Evolutionary conservation across 306 rosid genomes (phyloP), one percentile per base, ranked within the genome.

Genomic region (Hippophae rhamnoides): DNA sequence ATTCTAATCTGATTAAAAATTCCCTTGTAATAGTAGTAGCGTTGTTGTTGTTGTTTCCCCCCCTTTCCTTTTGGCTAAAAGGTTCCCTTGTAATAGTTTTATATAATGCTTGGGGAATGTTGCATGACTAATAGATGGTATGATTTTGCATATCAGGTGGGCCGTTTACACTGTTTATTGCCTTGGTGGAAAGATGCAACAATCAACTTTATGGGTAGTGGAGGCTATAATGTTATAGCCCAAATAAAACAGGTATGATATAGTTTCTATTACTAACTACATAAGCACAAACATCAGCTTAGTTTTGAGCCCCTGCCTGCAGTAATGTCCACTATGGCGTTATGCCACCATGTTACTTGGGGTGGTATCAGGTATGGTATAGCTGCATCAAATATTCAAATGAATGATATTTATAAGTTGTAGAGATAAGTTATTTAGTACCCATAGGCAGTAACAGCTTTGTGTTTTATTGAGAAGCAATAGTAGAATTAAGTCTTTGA

Each of bases 151-250:
- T 18, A 53, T 60, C 18, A 81, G 87, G 79, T 81, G 5, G 84
- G 84, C 23, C 81, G 84, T 31, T 78, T 81, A 68, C 84, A 81
- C 61, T 78, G 81, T 61, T 65, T 78, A 43, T 63, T 72, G 27
- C 84, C 87, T 56, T 81, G 87, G 84, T 81, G 87, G 84, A 63
- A 78, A 54, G 81, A 81, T 40, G 72, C 84, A 57, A 81, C 75
- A 6, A 43, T 81, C 51, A 72, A 50, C 66, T 81, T 78, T 59
- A 81, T 81, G 61, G 44, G 3, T 6, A 72, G 84, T 6, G 87
- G 84, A 41, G 87, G 87, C 41, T 81, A 81, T 38, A 75, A 81
- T 58, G 81, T 81, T 13, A 7, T 44, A 56, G 57, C 72, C n/a
- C 61, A 69, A 51, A 75, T 81, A 51, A 72, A 81, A 56, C 73